Conservation (phyloP, 352 stramenopile genomes). For the Phytophthora constricta region DNA sequence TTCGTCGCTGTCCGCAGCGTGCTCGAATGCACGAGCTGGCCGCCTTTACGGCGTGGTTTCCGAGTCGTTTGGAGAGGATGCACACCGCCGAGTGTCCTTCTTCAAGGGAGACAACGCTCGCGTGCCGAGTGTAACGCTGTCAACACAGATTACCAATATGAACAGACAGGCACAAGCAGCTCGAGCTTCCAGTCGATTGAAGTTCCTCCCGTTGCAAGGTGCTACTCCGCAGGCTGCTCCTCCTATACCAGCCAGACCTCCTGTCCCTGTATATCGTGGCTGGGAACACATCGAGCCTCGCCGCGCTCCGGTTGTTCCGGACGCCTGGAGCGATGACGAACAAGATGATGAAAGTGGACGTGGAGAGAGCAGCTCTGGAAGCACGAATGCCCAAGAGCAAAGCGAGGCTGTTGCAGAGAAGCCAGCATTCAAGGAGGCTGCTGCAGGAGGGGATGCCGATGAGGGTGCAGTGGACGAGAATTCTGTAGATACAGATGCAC, state of each 20-base stretch:
- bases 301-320: conserved; percentile 47
- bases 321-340: conserved; percentile 87
- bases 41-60: conserved; percentile 68
- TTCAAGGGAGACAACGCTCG: conserved; percentile 70
- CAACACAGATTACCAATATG: conserved; percentile 50
- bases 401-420: conserved; percentile 20
- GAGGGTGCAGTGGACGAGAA: conserved; percentile 7
- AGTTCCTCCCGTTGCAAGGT: conserved; percentile 61
- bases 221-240: conserved; percentile 29
- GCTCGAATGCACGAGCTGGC: conserved; percentile 79
- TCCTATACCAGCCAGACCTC: conserved; percentile 23
- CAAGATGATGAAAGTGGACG: conserved; percentile 29
- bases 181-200: conserved; percentile 48
- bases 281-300: conserved; percentile 77
- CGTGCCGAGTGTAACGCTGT: conserved; percentile 66
- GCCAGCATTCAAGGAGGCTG: not conserved
- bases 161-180: conserved; percentile 35
- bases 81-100: conserved; percentile 72
- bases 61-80: conserved; percentile 81
- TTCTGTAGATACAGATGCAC: conserved; percentile 11
- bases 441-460: conserved; percentile 4
- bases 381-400: conserved; percentile 17
- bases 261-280: conserved; percentile 54
- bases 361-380: conserved; percentile 20
- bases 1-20: conserved; percentile 39